Evolutionary conservation across 176 grass and related monocot genomes (phyloP).

Genomic region (Musa acuminata): DNA sequence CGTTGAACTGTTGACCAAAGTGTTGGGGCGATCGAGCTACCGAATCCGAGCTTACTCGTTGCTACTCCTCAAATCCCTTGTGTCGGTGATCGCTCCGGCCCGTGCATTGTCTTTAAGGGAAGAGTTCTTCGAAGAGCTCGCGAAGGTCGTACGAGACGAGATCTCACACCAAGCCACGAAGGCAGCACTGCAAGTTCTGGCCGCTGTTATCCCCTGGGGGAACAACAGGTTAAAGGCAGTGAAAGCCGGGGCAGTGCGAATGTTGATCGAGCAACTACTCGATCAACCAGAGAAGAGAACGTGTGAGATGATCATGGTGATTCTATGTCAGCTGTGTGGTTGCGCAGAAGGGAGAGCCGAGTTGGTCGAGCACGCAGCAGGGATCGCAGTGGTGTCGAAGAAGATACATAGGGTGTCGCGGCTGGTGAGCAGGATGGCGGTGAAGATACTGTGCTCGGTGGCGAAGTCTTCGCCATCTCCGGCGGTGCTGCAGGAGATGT

Average conservation of each 20-base stretch:
- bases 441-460: constrained; percentile 36
- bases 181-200: constrained; percentile 22
- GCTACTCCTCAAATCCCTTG: constrained; percentile 24
- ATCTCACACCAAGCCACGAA: constrained; percentile 24
- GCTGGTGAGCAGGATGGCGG: constrained; percentile 24
- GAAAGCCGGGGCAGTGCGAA: constrained; percentile 30
- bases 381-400: constrained; percentile 37
- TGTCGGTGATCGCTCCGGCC: background rate
- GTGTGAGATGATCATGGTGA: constrained; percentile 36
- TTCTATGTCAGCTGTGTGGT: constrained; percentile 35
- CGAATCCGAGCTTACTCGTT: constrained; percentile 3
- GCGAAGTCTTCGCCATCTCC: constrained; percentile 18
- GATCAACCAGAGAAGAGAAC: constrained; percentile 19
- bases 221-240: constrained; percentile 22
- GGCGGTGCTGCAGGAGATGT: constrained; percentile 45
- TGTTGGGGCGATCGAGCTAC: constrained; percentile 6
- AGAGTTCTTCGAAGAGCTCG: constrained; percentile 30
- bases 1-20: constrained; percentile 26
- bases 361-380: constrained; percentile 34
- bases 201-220: constrained; percentile 16
- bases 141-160: constrained; percentile 19
- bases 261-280: constrained; percentile 36
- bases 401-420: constrained; percentile 42
- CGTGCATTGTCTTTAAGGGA: constrained; percentile 15
- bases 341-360: constrained; percentile 48